A percentile compares a stretch with the other conserved stretches of the same genome.
Evolutionary conservation across 1,284 basidiomycete species (phyloP).

Genomic region (Ustilago sp.): DNA sequence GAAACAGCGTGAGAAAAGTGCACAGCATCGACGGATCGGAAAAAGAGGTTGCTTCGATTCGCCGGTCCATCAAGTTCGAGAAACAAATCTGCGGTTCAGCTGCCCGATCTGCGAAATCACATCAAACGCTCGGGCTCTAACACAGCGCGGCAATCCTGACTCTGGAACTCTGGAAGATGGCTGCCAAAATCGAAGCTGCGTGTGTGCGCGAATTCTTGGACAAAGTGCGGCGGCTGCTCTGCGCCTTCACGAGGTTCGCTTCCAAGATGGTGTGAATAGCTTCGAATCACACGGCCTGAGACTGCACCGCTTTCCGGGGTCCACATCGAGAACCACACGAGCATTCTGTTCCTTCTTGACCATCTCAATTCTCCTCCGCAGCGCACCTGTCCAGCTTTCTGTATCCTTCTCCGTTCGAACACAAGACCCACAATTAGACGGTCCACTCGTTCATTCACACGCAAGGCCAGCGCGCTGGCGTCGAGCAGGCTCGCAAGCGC

Average conservation of each 20-base stretch:
- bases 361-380: no score
- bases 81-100: not conserved
- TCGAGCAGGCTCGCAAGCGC: not conserved
- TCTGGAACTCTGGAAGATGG: not conserved
- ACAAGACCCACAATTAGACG: no score
- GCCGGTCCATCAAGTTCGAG: not conserved
- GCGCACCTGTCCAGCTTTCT: no score
- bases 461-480: not conserved
- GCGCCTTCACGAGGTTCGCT: not conserved
- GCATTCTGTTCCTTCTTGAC: not conserved
- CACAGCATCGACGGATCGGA: not conserved
- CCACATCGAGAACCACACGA: not conserved
- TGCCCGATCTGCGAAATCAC: not conserved
- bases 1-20: not conserved
- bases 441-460: not conserved
- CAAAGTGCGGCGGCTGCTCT: not conserved
- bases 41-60: not conserved
- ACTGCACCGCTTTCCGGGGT: conserved; percentile 3
- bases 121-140: not conserved
- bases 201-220: not conserved
- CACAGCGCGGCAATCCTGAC: not conserved
- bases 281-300: not conserved
- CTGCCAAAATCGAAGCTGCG: not conserved
- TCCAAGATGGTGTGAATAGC: not conserved
- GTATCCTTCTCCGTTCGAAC: no score